Conservation (phyloP, 352 stramenopile species). For the Thraustochytrium aureum region DNA sequence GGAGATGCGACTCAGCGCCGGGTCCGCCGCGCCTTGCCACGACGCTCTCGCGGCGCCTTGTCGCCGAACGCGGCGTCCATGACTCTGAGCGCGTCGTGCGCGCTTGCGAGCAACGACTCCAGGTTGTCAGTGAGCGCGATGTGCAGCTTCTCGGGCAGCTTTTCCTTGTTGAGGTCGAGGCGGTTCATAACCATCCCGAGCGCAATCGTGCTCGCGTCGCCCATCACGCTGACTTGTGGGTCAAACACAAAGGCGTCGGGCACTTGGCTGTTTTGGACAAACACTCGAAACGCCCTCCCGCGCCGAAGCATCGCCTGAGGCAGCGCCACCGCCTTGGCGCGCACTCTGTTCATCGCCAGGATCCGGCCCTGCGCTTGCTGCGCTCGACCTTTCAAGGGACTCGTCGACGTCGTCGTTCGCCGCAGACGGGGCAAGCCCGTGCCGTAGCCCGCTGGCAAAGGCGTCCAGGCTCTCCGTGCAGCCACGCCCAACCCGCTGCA, state of each 20-base stretch:
- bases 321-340: no score
- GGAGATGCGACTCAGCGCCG: no score
- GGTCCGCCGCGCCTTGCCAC: no score
- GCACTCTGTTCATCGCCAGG: no score
- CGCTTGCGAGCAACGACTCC: conserved; percentile 6
- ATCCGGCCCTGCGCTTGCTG: no score
- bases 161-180: conserved; percentile 50
- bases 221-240: conserved; percentile 42
- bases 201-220: conserved; percentile 44
- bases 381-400: no score
- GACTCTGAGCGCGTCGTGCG: conserved; percentile 29
- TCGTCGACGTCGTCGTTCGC: no score
- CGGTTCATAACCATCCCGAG: conserved; percentile 33
- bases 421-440: no score
- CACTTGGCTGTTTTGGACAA: conserved; percentile 8
- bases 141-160: conserved; percentile 39
- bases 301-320: no score
- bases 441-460: no score
- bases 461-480: conserved; percentile 6
- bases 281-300: no score
- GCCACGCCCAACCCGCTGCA: conserved; percentile 19
- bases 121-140: conserved; percentile 36
- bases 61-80: conserved; percentile 50
- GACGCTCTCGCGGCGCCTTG: neutral
- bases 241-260: conserved; percentile 48